Percentiles rank a stretch among this genome's conserved stretches.
Conservation (phyloP, 371 early-diverging fungal species). For the Actinomucor elegans region DNA sequence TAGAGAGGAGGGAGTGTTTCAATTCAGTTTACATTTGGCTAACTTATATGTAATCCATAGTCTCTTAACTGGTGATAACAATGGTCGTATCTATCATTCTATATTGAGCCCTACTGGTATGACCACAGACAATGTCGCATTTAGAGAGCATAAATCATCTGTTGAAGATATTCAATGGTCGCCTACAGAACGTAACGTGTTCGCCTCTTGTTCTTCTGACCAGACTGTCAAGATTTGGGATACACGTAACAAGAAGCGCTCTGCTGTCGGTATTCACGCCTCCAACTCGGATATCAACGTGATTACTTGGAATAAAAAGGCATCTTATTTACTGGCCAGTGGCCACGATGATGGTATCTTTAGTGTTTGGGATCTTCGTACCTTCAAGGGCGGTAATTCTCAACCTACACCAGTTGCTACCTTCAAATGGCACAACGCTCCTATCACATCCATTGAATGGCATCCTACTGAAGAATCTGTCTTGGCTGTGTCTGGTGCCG, state of each 20-base stretch:
- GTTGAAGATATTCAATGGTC: conserved; percentile 98
- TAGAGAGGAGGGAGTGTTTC: neutral
- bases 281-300: conserved; percentile 93
- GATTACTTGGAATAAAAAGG: conserved; percentile 89
- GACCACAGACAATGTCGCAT: conserved; percentile 72
- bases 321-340: conserved; percentile 85
- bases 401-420: conserved; percentile 86
- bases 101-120: conserved; percentile 57
- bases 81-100: conserved; percentile 80
- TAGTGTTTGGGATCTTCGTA: conserved; percentile 95
- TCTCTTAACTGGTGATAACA: conserved; percentile 88
- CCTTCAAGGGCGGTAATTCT: conserved; percentile 52
- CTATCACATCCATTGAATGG: conserved; percentile 97
- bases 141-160: conserved; percentile 81
- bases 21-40: too few relatives aligned
- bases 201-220: conserved; percentile 91
- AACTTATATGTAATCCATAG: conserved; percentile 28
- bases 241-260: conserved; percentile 72
- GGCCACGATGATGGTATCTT: conserved; percentile 94
- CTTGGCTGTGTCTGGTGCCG: conserved; percentile 91
- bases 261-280: conserved; percentile 79
- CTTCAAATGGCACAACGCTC: conserved; percentile 93
- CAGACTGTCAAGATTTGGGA: conserved; percentile 95
- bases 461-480: conserved; percentile 91
- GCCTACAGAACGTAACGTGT: conserved; percentile 84